Evolutionary conservation across 345 rosid species (phyloP), one percentile per base, ranked within the genome.

Genomic region (Atalantia buxifolia): DNA sequence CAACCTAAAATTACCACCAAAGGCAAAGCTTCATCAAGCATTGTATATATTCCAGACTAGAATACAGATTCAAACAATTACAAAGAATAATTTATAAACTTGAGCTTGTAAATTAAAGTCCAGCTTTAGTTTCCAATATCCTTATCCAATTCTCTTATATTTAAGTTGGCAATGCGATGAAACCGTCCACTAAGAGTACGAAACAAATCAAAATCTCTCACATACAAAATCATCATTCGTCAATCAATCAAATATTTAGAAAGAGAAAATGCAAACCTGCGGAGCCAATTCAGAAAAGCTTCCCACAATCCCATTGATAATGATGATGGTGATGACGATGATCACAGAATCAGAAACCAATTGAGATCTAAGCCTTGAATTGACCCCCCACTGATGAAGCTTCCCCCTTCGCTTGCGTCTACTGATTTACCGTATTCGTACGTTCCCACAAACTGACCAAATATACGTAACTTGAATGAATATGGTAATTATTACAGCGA

Each of bases 241-340:
- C 35, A 42, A 31, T 36, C 25, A 40, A 50, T 57, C 25, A 40
- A 63, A 63, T 22, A 59, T 1, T 12, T 31, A 31, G 1, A 13
- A 53, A 72, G 25, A 71, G 50, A 65, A 63, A 25, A 48, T 33
- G 18, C 55, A 9, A 62, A 89, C 95, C 93, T 91, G 57, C 93
- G 95, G 70, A 91, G 94, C 94, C 94, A 91, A 84, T 89, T 89
- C 86, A 91, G 92, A 81, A 91, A 81, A 78, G 90, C 90, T 82
- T 91, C 95, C 89, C 85, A 91, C 60, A 89, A 84, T 45, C 92
- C 92, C 94, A 91, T 91, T 24, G 48, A 25, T 63, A 19, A 53
- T 53, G 48, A 25, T 63, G 78, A 75, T 71, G 69, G 77, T 61
- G 57, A 53, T 53, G 48, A 22, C 59, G 76, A 73, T 74, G 66